Evolutionary conservation across 2,329 filamentous ascomycete genomes (phyloP).

Genomic region (Botryosphaeria agaves): DNA sequence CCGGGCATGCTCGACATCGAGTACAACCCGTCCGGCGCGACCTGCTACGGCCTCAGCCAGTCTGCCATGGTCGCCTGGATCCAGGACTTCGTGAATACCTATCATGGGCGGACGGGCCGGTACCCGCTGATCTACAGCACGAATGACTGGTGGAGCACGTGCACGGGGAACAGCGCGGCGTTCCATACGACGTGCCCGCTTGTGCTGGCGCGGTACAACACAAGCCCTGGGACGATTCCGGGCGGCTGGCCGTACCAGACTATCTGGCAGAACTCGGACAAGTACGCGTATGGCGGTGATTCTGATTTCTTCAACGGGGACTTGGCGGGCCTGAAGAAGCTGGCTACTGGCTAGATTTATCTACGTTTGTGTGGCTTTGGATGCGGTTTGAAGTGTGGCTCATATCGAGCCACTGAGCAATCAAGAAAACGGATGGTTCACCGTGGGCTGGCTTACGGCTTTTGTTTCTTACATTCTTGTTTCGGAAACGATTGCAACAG

Average conservation of each 20-base stretch:
- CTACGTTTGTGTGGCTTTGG: no score
- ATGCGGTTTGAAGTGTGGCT: no score
- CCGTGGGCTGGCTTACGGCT: no score
- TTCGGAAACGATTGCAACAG: no score
- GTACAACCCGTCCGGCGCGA: slow-evolving; percentile 19
- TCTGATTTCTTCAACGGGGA: slow-evolving; percentile 35
- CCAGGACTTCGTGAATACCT: slow-evolving; percentile 33
- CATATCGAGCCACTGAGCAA: no score
- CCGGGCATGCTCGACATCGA: slow-evolving; percentile 42
- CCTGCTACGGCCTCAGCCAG: slow-evolving; percentile 29
- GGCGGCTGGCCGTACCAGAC: slow-evolving; percentile 35
- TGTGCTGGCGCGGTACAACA: slow-evolving; percentile 28
- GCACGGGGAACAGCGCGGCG: slow-evolving; percentile 31
- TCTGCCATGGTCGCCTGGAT: slow-evolving; percentile 36
- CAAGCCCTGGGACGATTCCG: slow-evolving; percentile 23
- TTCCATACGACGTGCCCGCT: slow-evolving; percentile 31
- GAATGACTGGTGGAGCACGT: slow-evolving; percentile 35
- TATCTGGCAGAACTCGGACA: slow-evolving; percentile 37
- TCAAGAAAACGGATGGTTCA: no score
- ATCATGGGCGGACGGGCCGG: slow-evolving; percentile 26
- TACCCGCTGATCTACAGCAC: slow-evolving; percentile 38
- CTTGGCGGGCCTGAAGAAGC: slow-evolving; percentile 15
- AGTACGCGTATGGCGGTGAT: slow-evolving; percentile 33
- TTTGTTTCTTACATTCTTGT: no score
- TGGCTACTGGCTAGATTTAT: slow-evolving; percentile 13